Evolutionary conservation across 1,284 basidiomycete genomes (phyloP).

Genomic region (Leccinum pachyderme): DNA sequence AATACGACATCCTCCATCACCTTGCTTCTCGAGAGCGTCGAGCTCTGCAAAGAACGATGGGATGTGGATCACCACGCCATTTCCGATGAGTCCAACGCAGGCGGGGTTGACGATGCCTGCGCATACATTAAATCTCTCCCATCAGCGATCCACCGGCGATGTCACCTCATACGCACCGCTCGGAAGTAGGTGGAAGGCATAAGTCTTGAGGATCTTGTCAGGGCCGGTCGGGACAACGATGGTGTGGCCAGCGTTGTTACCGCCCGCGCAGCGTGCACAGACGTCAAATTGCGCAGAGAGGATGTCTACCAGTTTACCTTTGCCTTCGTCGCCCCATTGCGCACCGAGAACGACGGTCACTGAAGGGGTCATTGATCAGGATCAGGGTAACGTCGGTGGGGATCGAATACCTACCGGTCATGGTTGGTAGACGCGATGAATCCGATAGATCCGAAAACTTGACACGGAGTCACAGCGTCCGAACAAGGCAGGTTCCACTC

Average conservation of each 20-base stretch:
- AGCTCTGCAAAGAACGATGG: slow-evolving; percentile 96
- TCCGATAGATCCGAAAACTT: slow-evolving; percentile 3
- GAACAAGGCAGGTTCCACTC: slow-evolving; percentile 10
- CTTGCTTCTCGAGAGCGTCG: slow-evolving; percentile 84
- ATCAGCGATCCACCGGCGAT: not conserved
- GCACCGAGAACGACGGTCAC: slow-evolving; percentile 82
- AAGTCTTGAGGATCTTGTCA: slow-evolving; percentile 75
- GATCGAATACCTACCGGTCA: slow-evolving; percentile 25
- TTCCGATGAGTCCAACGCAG: slow-evolving; percentile 88
- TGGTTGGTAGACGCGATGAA: slow-evolving; percentile 12
- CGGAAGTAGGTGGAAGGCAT: slow-evolving; percentile 95
- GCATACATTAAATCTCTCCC: not conserved
- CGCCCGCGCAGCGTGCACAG: slow-evolving; percentile 95
- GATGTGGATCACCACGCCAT: slow-evolving; percentile 92
- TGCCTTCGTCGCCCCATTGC: slow-evolving; percentile 97
- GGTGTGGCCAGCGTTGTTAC: slow-evolving; percentile 98
- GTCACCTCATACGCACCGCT: slow-evolving; percentile 58
- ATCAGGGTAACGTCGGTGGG: not conserved
- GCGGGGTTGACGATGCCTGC: slow-evolving; percentile 87
- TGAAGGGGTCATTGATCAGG: slow-evolving; percentile 26
- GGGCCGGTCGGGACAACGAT: slow-evolving; percentile 82
- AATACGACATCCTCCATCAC: slow-evolving; percentile 40
- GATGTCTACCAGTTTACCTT: slow-evolving; percentile 95
- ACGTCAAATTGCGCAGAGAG: slow-evolving; percentile 86
- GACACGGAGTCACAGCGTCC: slow-evolving; percentile 6